Conservation (phyloP, 2,329 filamentous ascomycete genomes). For the Chaetomiaceae sp. region DNA sequence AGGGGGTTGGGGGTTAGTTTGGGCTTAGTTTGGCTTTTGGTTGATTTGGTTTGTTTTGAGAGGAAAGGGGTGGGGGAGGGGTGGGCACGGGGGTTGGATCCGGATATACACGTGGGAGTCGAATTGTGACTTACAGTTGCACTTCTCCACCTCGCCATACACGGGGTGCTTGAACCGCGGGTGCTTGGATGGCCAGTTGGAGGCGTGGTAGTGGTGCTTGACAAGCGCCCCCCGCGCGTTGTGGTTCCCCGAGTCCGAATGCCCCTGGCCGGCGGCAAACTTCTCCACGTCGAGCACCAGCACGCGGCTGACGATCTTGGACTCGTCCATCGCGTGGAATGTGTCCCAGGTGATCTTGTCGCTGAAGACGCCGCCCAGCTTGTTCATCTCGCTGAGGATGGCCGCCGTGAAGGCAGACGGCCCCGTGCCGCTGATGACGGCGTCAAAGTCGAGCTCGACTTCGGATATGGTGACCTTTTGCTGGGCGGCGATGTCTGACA, state of each 20-base stretch:
- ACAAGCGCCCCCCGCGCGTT: slow-evolving; percentile 61
- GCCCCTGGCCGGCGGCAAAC: slow-evolving; percentile 67
- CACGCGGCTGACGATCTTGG: slow-evolving; percentile 58
- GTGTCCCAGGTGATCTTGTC: slow-evolving; percentile 52
- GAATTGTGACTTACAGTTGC: slow-evolving; percentile 51
- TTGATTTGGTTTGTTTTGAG: too few relatives aligned
- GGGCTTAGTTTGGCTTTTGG: background rate
- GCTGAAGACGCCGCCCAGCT: slow-evolving; percentile 33
- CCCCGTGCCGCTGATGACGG: slow-evolving; percentile 66
- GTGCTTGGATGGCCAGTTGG: slow-evolving; percentile 63
- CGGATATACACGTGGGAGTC: too few relatives aligned
- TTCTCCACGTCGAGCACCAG: slow-evolving; percentile 66
- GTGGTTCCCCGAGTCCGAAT: slow-evolving; percentile 68
- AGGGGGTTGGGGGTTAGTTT: background rate
- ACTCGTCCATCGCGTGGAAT: slow-evolving; percentile 63
- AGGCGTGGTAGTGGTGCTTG: slow-evolving; percentile 71
- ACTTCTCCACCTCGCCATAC: slow-evolving; percentile 64
- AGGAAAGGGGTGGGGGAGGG: too few relatives aligned
- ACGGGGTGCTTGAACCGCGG: slow-evolving; percentile 62
- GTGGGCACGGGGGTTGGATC: too few relatives aligned
- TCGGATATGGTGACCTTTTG: slow-evolving; percentile 57
- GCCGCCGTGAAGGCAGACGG: slow-evolving; percentile 65
- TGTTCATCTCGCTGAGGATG: slow-evolving; percentile 59
- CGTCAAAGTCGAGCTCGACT: slow-evolving; percentile 64
- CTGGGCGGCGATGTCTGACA: slow-evolving; percentile 49